Base-by-base conservation (phyloP, 179 eudicot genomes). In the Beta macrorhiza region DNA sequence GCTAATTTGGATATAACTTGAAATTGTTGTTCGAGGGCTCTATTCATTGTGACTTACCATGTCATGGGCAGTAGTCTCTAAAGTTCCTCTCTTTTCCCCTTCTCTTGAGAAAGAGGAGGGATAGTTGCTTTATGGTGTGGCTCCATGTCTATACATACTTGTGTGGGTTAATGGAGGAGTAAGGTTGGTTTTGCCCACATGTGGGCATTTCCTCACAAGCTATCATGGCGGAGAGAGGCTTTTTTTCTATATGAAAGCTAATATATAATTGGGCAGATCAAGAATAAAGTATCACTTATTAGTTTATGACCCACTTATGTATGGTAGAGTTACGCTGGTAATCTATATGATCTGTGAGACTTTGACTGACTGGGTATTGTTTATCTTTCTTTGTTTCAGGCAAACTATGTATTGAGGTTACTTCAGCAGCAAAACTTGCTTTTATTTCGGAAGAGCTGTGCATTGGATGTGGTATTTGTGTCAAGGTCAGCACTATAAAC, bases 401-500 rank as follows among this genome's bases (percentile, higher is more conserved):
- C 78, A 95, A 91, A 78, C 89, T 92, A 55, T 95, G 98, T 83
- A 93, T 95, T 78, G 98, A 95, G 87, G 98, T 95, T 78, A 82
- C 97, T 72, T 17, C 90, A 67, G 87, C 86, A 77, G 82, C 97
- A 42, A 95, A 92, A 83, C 78, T 93, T 70, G 98, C 98, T 64
- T 95, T 85, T 88, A 93, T 95, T 78, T 95, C 98, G 1, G 98
- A 93, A 87, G 98, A 95, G 80, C 83, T 95, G 70, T 93, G 98
- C 81, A 92, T 92, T 82, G 98, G 98, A 45, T 95, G 98, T 84
- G 98, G 98, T 89, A 92, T 92, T 19, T 95, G 98, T 84, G 97
- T 90, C 29, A 93, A 95, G 98, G 99, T 91, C 71, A 79, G 51
- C 25, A 59, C 53, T 49, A 32, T 52, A 22, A 61, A 4, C 57